These are phyloP conservation scores for Gossypium davidsonii DNA, from an alignment of 441 rosid genomes.

Conservation along the genomic window DNA sequence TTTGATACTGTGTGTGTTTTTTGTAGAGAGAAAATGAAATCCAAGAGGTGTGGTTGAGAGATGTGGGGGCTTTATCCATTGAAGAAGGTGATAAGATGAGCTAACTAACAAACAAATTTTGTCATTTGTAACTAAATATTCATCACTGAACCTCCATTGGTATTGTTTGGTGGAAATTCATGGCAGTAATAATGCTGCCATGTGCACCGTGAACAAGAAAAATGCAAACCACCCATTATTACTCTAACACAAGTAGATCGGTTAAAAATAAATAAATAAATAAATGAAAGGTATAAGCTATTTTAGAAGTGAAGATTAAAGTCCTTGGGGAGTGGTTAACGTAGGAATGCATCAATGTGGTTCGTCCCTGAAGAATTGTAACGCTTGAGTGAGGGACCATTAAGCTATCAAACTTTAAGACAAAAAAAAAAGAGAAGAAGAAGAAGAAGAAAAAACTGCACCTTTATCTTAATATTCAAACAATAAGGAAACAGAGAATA, in stretches of 20 bases:
- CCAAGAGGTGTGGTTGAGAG: neutral
- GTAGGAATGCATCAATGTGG: constrained; percentile 23
- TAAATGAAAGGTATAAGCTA: neutral
- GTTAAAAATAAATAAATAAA: neutral
- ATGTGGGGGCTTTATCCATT: neutral
- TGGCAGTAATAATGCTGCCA: neutral
- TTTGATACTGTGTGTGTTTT: too few species aligned
- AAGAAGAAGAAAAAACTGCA: neutral
- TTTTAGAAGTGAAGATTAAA: neutral
- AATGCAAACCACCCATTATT: neutral
- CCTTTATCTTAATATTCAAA: neutral
- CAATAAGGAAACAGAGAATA: constrained; percentile 18
- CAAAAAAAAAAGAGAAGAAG: too few species aligned
- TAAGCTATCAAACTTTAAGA: too few species aligned
- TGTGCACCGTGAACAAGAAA: neutral
- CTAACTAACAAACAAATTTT: neutral
- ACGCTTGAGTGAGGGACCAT: neutral
- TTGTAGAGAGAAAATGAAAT: neutral
- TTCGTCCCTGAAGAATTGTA: neutral
- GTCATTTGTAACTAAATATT: neutral
- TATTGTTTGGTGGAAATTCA: constrained; percentile 8
- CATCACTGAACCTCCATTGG: neutral
- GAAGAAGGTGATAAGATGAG: neutral
- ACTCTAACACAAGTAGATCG: neutral
- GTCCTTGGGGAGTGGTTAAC: constrained; percentile 14